Conservation (phyloP, 129 eudicot genomes). For the Arctium lappa region DNA sequence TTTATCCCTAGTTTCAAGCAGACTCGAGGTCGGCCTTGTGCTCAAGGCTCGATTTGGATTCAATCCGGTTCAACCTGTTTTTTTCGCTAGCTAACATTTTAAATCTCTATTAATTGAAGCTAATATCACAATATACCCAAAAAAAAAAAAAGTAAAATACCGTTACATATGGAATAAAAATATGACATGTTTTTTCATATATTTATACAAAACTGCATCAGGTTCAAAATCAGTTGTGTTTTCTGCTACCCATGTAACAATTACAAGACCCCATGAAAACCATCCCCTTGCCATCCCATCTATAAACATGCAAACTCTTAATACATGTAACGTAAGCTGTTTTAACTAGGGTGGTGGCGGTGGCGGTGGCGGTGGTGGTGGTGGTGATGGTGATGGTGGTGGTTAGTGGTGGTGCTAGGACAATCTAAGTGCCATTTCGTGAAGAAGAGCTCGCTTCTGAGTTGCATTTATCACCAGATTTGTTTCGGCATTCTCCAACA, state of each 20-base stretch:
- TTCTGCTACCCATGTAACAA: not conserved
- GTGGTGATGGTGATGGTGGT: slow-evolving; percentile 5
- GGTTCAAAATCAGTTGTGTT: not conserved
- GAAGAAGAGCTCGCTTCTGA: slow-evolving; percentile 70
- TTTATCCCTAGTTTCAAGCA: not conserved
- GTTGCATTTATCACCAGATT: slow-evolving; percentile 67
- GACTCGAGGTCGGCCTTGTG: not conserved
- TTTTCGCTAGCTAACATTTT: not conserved
- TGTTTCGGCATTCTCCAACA: slow-evolving; percentile 78
- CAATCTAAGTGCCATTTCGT: slow-evolving; percentile 78
- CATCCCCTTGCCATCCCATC: not conserved
- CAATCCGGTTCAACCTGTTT: not conserved
- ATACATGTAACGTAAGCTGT: not conserved
- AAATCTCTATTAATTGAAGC: not conserved
- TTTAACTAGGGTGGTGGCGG: not conserved
- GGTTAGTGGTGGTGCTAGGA: slow-evolving; percentile 33
- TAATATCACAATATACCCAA: not conserved
- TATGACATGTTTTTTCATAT: not conserved
- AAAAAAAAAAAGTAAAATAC: not conserved
- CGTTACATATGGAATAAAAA: not conserved
- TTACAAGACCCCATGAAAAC: not conserved
- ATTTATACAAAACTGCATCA: not conserved
- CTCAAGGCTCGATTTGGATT: not conserved
- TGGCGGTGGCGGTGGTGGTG: not conserved
- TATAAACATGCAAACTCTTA: not conserved